phyloP scores from a whole-genome alignment of 768 basidiomycete species.

The Mycena amicta region DNA sequence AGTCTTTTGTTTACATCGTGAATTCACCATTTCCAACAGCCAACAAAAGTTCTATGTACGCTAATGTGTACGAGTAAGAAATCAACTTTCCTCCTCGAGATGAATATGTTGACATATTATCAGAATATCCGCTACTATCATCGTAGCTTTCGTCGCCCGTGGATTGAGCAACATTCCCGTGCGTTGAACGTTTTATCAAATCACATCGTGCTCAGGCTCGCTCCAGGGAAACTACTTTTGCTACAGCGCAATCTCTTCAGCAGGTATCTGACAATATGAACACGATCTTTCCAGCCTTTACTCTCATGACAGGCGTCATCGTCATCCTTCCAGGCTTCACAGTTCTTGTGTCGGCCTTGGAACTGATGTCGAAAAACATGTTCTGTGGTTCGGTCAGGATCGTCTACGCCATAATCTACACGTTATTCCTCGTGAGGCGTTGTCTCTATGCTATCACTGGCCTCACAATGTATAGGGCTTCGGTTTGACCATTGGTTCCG shows the following conservation, averaged over 20 bases:
- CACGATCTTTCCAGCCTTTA: too few relatives aligned
- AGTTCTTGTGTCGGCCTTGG: slow-evolving; percentile 63
- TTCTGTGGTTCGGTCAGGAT: slow-evolving; percentile 82
- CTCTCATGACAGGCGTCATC: slow-evolving; percentile 50
- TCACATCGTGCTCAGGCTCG: neutral
- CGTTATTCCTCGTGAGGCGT: slow-evolving; percentile 72
- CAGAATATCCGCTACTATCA: slow-evolving; percentile 82
- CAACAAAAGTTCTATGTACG: slow-evolving; percentile 84
- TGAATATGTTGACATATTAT: neutral
- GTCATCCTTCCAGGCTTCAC: slow-evolving; percentile 89
- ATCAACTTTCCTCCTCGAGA: neutral
- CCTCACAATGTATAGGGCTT: slow-evolving; percentile 57
- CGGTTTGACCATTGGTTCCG: slow-evolving; percentile 81
- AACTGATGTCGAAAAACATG: slow-evolving; percentile 79
- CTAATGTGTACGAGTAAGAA: slow-evolving; percentile 95
- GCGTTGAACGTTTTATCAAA: neutral
- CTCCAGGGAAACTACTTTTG: slow-evolving; percentile 70
- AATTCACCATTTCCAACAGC: slow-evolving; percentile 37
- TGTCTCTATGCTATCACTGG: neutral
- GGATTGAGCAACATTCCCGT: slow-evolving; percentile 71
- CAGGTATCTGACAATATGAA: slow-evolving; percentile 49
- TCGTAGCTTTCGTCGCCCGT: slow-evolving; percentile 83
- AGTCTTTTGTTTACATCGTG: neutral
- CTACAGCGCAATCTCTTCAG: slow-evolving; percentile 87
- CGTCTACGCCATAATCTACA: slow-evolving; percentile 86